phyloP scores from a whole-genome alignment of 257 asterid species.

The Linderniella brevidens region DNA sequence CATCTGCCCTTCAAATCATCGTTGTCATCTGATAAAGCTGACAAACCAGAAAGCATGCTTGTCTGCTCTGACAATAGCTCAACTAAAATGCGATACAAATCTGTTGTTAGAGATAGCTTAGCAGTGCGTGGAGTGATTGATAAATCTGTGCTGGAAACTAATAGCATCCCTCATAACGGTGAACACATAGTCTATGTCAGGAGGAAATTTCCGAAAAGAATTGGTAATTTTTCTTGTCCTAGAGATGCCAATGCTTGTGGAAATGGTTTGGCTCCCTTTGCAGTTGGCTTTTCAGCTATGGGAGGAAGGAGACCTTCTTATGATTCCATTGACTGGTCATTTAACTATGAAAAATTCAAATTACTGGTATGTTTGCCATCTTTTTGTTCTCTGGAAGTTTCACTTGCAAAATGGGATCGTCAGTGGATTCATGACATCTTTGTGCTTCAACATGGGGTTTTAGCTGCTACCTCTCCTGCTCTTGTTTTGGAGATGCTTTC shows the following conservation, averaged over 20 bases:
- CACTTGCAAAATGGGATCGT: constrained; percentile 17
- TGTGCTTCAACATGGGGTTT: constrained; percentile 46
- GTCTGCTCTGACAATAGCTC: constrained; percentile 13
- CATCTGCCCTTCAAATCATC: constrained; percentile 18
- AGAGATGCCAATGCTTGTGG: constrained; percentile 18
- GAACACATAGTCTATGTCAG: constrained; percentile 36
- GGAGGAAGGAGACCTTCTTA: constrained; percentile 31
- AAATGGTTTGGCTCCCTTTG: constrained; percentile 9
- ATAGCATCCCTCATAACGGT: constrained; percentile 3
- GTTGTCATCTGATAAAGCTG: constrained; percentile 14
- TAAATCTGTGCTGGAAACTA: constrained; percentile 18
- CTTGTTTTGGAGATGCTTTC: constrained; percentile 75
- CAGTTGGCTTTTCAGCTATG: constrained; percentile 22
- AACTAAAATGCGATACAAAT: constrained; percentile 12
- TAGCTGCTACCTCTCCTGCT: constrained; percentile 54
- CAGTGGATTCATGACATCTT: constrained; percentile 31
- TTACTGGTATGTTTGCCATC: constrained; percentile 27
- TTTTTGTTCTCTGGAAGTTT: constrained; percentile 18
- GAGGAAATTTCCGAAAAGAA: constrained; percentile 25
- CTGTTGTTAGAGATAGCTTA: constrained; percentile 17
- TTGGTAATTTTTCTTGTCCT: constrained; percentile 15
- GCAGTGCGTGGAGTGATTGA: constrained; percentile 15
- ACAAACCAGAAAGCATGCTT: constrained; percentile 12
- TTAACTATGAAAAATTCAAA: constrained; percentile 25
- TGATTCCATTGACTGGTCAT: constrained; percentile 17